Percentiles rank a stretch among this genome's conserved stretches.
phyloP scores from a whole-genome alignment of 1,139 yeast genomes.

The Blastobotrys apis region DNA sequence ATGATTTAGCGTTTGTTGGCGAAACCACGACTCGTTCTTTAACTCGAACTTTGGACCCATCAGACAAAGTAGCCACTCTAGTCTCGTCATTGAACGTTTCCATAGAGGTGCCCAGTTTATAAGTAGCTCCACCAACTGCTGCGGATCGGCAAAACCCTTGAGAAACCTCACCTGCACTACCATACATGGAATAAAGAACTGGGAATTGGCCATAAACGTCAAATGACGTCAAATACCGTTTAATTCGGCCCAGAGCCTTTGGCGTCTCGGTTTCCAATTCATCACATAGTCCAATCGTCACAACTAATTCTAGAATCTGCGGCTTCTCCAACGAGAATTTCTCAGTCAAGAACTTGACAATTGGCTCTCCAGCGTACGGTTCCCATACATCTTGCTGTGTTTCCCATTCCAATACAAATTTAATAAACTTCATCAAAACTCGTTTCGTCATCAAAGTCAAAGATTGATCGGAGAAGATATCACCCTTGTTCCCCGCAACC shows the following conservation, averaged over 20 bases:
- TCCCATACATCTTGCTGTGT: slow-evolving; percentile 48
- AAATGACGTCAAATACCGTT: slow-evolving; percentile 77
- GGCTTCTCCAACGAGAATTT: slow-evolving; percentile 68
- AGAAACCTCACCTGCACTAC: slow-evolving; percentile 93
- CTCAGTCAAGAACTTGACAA: slow-evolving; percentile 53
- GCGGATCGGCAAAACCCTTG: slow-evolving; percentile 98
- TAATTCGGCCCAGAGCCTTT: slow-evolving; percentile 73
- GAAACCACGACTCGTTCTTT: slow-evolving; percentile 34
- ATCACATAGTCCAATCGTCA: slow-evolving; percentile 77
- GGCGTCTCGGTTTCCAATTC: slow-evolving; percentile 58
- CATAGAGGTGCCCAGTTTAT: slow-evolving; percentile 69
- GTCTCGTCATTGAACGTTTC: slow-evolving; percentile 58
- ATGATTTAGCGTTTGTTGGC: slow-evolving; percentile 10
- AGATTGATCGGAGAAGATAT: slow-evolving; percentile 86
- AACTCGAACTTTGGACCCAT: slow-evolving; percentile 65
- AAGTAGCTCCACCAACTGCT: slow-evolving; percentile 96
- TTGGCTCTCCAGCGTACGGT: slow-evolving; percentile 52
- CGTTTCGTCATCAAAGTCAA: slow-evolving; percentile 75
- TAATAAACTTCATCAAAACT: slow-evolving; percentile 84
- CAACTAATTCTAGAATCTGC: slow-evolving; percentile 77
- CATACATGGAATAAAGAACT: slow-evolving; percentile 84
- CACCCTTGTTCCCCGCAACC: slow-evolving; percentile 78
- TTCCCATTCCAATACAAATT: slow-evolving; percentile 75
- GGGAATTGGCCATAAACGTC: slow-evolving; percentile 95
- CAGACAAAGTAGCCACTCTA: slow-evolving; percentile 68